Base-by-base conservation (phyloP, 2,329 filamentous ascomycete species). In the Neofusicoccum laricinum region DNA sequence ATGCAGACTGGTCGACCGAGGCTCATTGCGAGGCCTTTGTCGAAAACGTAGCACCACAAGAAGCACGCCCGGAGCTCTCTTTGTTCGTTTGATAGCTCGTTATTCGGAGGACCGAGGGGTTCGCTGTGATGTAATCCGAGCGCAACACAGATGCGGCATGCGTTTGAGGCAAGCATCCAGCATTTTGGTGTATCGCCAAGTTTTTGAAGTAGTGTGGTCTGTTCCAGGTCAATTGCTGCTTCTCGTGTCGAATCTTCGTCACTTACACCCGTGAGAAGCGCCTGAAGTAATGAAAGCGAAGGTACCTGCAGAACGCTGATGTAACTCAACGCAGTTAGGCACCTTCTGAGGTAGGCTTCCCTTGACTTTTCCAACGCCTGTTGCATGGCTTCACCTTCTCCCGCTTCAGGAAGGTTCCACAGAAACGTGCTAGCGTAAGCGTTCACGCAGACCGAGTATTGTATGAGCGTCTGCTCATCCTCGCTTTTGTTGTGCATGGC, bases 371-470 rank as follows among this genome's bases (percentile, higher is more conserved):
- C 69, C 30, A 75, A 68, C 50, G 71, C 69, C 38, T 69, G 69
- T 70, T 61, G 71, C 71, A 3, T 71, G 64, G 2, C 68, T 67
- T 64, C 71, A 65, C 36, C 73, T 40, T 46, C 72, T 70, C 46
- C 68, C 69, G 25, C 68, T 66, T 53, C 73, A 71, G 3, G 73
- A 64, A 17, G 72, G 65, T 1, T 71, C 67, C 4, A 68, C 68
- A 36, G 34, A 15, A 57, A 64, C 10, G 41, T 32, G 8, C 14
- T 32, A 10, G 71, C 72, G 53, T 73, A 72, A 49, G 71, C 73
- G 64, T 75, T 73, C 14, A 75, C 67, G 32, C 74, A 69, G 14
- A 76, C 69, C 45, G 72, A 72, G 66, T 72, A 75, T 38, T 73
- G 58, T 4, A 68, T 69, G 11, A 73, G 67, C 1, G 71, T 75